phyloP scores from a whole-genome alignment of 306 rosid species.

The Fagus sylvatica region DNA sequence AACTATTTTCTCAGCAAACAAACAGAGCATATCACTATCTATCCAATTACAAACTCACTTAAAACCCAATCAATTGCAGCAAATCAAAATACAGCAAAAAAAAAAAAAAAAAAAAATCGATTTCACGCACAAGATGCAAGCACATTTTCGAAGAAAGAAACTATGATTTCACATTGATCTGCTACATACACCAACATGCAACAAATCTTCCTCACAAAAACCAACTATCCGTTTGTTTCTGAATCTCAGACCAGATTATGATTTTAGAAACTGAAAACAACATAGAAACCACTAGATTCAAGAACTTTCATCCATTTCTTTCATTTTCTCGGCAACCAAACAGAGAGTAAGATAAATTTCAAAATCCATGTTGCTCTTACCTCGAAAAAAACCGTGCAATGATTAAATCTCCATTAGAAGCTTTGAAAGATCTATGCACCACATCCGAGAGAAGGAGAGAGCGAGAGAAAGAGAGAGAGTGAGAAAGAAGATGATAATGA shows the following conservation, averaged over 20 bases:
- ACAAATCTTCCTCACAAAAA: conserved; percentile 10
- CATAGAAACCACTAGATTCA: conserved; percentile 25
- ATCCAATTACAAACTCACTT: conserved; percentile 5
- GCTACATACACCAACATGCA: conserved; percentile 29
- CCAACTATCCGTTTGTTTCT: conserved; percentile 4
- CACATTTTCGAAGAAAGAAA: conserved; percentile 22
- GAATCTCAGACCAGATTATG: neutral
- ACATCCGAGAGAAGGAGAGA: conserved; percentile 9
- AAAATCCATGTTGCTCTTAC: conserved; percentile 25
- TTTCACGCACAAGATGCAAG: conserved; percentile 11
- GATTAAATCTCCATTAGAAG: conserved; percentile 48
- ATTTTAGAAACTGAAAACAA: too few species aligned
- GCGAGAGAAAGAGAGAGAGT: neutral
- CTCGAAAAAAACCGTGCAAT: conserved; percentile 31
- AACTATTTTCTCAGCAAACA: conserved; percentile 28
- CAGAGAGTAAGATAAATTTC: conserved; percentile 28
- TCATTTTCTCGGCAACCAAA: conserved; percentile 22
- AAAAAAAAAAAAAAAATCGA: neutral
- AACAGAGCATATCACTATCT: neutral
- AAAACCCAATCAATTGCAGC: conserved; percentile 22
- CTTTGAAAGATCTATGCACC: conserved; percentile 48
- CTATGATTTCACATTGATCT: conserved; percentile 38
- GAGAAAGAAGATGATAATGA: conserved; percentile 11
- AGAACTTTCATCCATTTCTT: conserved; percentile 7
- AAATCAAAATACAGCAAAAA: conserved; percentile 8